phyloP scores from a whole-genome alignment of 1,284 basidiomycete genomes.

The Macrocybe sp. region DNA sequence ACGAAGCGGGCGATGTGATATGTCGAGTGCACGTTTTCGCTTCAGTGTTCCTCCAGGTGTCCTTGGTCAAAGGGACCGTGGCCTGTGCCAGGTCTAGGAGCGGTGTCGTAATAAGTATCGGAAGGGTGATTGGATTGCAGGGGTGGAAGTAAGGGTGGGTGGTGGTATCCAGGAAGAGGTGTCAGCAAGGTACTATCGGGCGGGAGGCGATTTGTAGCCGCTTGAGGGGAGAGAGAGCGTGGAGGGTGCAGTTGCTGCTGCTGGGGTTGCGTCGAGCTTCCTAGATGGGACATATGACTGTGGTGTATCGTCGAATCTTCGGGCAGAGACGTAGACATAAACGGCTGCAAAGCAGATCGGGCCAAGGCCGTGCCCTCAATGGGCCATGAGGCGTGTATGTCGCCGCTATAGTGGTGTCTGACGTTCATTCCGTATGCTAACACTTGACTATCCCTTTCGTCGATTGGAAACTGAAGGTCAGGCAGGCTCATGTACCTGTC shows the following conservation, averaged over 20 bases:
- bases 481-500: conserved; percentile 26
- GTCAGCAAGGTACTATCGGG: conserved; percentile 41
- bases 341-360: conserved; percentile 12
- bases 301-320: conserved; percentile 13
- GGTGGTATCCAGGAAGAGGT: conserved; percentile 34
- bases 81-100: conserved; percentile 32
- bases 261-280: conserved; percentile 13
- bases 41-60: conserved; percentile 31
- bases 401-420: conserved; percentile 24
- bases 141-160: conserved; percentile 24
- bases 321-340: conserved; percentile 20
- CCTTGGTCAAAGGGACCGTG: conserved; percentile 32
- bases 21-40: conserved; percentile 4
- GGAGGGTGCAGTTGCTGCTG: conserved; percentile 12
- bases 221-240: conserved; percentile 17
- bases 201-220: conserved; percentile 29
- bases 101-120: conserved; percentile 31
- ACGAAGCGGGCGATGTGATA: conserved; percentile 3
- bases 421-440: conserved; percentile 20
- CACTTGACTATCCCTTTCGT: conserved; percentile 26
- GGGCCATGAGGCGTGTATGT: conserved; percentile 31
- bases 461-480: conserved; percentile 28
- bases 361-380: conserved; percentile 10
- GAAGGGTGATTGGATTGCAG: conserved; percentile 26
- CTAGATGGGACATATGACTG: conserved; percentile 19